Evolutionary conservation across 2,329 filamentous ascomycete species (phyloP).

Genomic region (Apiospora phragmitis): DNA sequence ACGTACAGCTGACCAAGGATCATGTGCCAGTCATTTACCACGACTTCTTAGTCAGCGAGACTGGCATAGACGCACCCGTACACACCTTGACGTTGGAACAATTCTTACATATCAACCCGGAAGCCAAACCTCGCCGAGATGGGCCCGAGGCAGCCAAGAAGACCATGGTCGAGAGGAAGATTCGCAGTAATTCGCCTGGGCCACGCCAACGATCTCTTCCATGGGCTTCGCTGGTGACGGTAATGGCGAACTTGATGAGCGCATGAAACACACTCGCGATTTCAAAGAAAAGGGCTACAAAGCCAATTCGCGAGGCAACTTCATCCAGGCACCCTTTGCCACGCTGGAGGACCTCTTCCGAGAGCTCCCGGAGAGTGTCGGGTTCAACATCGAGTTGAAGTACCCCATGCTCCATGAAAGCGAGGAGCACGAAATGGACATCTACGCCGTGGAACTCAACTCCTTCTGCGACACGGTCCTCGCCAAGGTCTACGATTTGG

Average conservation of each 20-base stretch:
- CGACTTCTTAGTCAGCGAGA: conserved; percentile 96
- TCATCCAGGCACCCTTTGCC: conserved; percentile 94
- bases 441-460: conserved; percentile 93
- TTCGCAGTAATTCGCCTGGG: conserved; percentile 31
- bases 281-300: conserved; percentile 96
- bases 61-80: conserved; percentile 93
- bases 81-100: conserved; percentile 94
- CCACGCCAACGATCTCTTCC: conserved; percentile 53
- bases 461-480: conserved; percentile 95
- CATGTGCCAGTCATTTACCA: conserved; percentile 98
- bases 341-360: conserved; percentile 92
- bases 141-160: conserved; percentile 26
- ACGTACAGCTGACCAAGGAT: conserved; percentile 98
- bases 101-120: conserved; percentile 82
- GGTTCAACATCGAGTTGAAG: conserved; percentile 99
- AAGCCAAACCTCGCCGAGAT: conserved; percentile 36
- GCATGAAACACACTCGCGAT: conserved; percentile 96
- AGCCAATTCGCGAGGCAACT: conserved; percentile 88
- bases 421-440: conserved; percentile 95
- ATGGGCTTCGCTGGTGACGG: conserved; percentile 51
- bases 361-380: conserved; percentile 76
- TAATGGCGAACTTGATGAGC: conserved; percentile 59
- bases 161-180: conserved; percentile 24
- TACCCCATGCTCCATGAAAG: conserved; percentile 97
- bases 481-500: conserved; percentile 83